Conservation (phyloP, 768 basidiomycete species). For the Scleroderma citrinum region DNA sequence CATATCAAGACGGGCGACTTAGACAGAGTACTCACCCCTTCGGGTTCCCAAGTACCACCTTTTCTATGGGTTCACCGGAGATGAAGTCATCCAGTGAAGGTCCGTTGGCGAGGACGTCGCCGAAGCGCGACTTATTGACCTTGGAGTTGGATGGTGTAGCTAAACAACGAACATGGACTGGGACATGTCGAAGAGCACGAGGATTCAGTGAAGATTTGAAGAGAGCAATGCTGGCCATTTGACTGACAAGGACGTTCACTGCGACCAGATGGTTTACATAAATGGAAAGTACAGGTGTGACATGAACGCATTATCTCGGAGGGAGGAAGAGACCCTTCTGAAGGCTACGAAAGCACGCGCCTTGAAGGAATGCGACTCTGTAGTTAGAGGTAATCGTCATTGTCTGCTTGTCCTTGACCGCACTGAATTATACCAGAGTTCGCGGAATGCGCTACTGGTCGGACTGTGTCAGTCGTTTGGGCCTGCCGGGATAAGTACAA, state of each 20-base stretch:
- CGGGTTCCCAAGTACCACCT: slow-evolving; percentile 67
- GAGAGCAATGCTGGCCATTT: background rate
- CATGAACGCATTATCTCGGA: slow-evolving; percentile 82
- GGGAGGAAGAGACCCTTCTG: slow-evolving; percentile 81
- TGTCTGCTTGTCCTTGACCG: background rate
- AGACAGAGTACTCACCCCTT: slow-evolving; percentile 44
- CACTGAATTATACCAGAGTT: slow-evolving; percentile 49
- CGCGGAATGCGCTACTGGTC: slow-evolving; percentile 75
- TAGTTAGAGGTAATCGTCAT: slow-evolving; percentile 55
- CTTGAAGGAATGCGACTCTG: slow-evolving; percentile 66
- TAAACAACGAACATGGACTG: slow-evolving; percentile 33
- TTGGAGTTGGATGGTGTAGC: slow-evolving; percentile 39
- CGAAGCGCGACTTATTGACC: slow-evolving; percentile 40
- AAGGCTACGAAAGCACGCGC: slow-evolving; percentile 79
- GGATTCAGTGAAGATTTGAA: background rate
- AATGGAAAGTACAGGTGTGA: background rate
- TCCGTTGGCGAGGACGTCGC: slow-evolving; percentile 51
- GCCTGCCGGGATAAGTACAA: slow-evolving; percentile 67
- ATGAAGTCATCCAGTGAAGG: slow-evolving; percentile 82
- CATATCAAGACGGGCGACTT: background rate
- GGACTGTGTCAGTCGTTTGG: slow-evolving; percentile 83
- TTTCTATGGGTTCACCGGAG: slow-evolving; percentile 46
- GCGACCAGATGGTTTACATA: background rate
- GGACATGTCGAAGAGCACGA: background rate
- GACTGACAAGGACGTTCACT: background rate